phyloP scores from a whole-genome alignment of 2,329 filamentous ascomycete genomes.

The Metarhizium album region DNA sequence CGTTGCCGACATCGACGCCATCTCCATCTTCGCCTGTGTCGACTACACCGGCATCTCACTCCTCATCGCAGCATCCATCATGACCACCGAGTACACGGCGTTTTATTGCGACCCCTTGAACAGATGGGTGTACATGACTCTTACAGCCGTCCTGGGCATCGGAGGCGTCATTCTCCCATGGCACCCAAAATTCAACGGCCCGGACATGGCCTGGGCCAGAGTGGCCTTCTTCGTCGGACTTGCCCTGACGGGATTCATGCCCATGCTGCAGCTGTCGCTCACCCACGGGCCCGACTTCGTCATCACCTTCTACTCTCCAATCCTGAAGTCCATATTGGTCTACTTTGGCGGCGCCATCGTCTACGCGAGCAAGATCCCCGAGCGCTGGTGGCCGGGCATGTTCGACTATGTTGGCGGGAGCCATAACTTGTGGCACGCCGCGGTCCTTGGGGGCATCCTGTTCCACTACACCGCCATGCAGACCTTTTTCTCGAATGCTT shows the following conservation, averaged over 20 bases:
- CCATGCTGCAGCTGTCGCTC: constrained; percentile 70
- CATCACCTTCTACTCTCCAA: constrained; percentile 79
- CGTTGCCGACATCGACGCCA: constrained; percentile 77
- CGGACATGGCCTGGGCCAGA: constrained; percentile 85
- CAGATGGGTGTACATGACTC: constrained; percentile 73
- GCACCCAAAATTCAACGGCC: constrained; percentile 88
- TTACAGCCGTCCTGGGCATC: constrained; percentile 71
- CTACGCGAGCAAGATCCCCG: constrained; percentile 86
- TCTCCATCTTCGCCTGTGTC: constrained; percentile 94
- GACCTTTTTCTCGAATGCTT: constrained; percentile 75
- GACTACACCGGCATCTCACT: constrained; percentile 97
- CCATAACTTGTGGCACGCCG: constrained; percentile 96
- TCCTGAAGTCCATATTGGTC: constrained; percentile 75
- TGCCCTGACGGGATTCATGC: constrained; percentile 78
- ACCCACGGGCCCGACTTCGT: constrained; percentile 73
- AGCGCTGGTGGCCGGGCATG: constrained; percentile 82
- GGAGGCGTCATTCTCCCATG: constrained; percentile 87
- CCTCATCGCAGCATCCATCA: constrained; percentile 88
- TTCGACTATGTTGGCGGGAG: constrained; percentile 94
- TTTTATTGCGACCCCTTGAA: constrained; percentile 94
- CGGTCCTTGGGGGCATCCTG: constrained; percentile 88
- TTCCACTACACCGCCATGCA: constrained; percentile 98
- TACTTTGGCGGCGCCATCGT: constrained; percentile 78
- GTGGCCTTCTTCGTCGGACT: constrained; percentile 87
- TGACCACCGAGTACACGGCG: constrained; percentile 96